These are phyloP conservation scores for Chlorophyllum brunneum DNA, from an alignment of 768 basidiomycete genomes.

Conservation along the genomic window DNA sequence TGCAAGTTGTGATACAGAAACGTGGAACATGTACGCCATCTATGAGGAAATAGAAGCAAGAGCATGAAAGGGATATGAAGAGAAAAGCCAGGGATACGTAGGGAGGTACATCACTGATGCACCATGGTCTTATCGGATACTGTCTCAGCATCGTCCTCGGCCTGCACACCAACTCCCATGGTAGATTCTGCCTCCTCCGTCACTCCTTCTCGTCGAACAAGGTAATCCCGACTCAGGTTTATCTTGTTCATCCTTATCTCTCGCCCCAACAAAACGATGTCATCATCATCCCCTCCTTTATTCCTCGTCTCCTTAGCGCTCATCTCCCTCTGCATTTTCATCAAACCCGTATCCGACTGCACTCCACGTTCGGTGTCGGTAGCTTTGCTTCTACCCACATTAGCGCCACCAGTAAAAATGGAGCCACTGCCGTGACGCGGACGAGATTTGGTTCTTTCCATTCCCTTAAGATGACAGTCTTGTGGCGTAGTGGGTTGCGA, in stretches of 20 bases:
- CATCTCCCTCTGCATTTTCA: background rate
- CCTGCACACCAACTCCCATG: background rate
- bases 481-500: background rate
- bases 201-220: background rate
- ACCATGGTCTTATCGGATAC: slow-evolving; percentile 7
- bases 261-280: slow-evolving; percentile 1
- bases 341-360: background rate
- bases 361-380: background rate
- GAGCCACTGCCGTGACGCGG: too few species aligned
- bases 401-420: background rate
- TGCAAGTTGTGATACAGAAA: too few species aligned
- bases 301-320: background rate
- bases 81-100: background rate
- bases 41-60: too few species aligned
- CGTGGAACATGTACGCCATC: too few species aligned
- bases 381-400: background rate
- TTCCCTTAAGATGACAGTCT: background rate
- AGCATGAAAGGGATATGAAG: background rate
- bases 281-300: background rate
- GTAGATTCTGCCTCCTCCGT: too few species aligned
- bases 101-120: slow-evolving; percentile 4
- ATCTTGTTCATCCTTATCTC: background rate
- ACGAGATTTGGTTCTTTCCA: background rate
- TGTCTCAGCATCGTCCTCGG: slow-evolving; percentile 6
- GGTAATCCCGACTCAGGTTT: slow-evolving; percentile 4